A percentile compares a stretch with the other conserved stretches of the same genome.
Evolutionary conservation across 495 filamentous ascomycete species (phyloP).

Genomic region (Xylaria palmicola): DNA sequence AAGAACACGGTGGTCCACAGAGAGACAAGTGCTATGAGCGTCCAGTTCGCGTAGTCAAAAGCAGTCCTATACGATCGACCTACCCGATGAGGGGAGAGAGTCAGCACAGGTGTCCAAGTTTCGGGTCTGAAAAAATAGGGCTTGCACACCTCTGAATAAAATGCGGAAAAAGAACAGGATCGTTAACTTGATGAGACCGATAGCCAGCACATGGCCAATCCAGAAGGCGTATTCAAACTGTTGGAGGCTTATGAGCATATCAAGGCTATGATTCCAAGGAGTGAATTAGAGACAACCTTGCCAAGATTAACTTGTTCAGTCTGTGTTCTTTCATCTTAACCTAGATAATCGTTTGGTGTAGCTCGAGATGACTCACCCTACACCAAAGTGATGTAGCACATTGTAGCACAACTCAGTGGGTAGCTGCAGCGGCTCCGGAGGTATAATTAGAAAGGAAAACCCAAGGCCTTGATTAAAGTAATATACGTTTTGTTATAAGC

Average conservation of each 20-base stretch:
- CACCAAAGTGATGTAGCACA: too few species aligned
- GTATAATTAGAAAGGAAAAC: too few species aligned
- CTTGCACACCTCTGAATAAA: constrained; percentile 11
- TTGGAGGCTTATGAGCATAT: neutral
- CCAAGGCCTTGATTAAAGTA: too few species aligned
- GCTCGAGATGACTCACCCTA: too few species aligned
- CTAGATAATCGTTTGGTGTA: too few species aligned
- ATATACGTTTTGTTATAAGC: too few species aligned
- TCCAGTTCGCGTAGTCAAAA: constrained; percentile 13
- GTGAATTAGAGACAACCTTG: neutral
- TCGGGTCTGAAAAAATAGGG: too few species aligned
- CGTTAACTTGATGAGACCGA: constrained; percentile 5
- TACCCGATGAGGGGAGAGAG: neutral
- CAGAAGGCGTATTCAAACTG: constrained; percentile 15
- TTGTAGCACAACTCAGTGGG: too few species aligned
- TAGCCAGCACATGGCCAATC: constrained; percentile 8
- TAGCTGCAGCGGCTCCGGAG: too few species aligned
- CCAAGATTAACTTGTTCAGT: neutral
- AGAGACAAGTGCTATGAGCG: neutral
- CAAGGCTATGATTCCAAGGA: too few species aligned
- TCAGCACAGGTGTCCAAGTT: neutral
- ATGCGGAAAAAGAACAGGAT: constrained; percentile 8
- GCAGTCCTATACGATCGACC: neutral
- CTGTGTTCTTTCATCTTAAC: too few species aligned
- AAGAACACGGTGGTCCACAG: constrained; percentile 6